phyloP scores from a whole-genome alignment of 208 protist species.

The Trypanosoma platydactyli region DNA sequence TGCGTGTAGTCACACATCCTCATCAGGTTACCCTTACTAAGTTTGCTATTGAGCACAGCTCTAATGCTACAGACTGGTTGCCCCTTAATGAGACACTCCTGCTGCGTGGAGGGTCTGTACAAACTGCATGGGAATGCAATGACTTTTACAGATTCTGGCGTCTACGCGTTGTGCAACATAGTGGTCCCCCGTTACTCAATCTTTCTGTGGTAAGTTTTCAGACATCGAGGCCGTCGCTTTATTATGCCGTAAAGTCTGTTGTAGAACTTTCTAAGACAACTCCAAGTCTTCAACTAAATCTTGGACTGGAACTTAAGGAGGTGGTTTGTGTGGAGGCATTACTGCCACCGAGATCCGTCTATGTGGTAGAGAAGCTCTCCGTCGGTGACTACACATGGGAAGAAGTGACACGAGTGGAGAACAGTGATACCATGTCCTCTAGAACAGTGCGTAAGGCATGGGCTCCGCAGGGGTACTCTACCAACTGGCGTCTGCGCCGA shows the following conservation, averaged over 20 bases:
- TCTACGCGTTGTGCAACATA: constrained; percentile 38
- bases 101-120: constrained; percentile 12
- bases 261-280: background rate
- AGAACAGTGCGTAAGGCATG: constrained; percentile 38
- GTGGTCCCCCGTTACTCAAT: constrained; percentile 13
- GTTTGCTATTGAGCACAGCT: constrained; percentile 57
- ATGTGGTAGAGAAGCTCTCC: constrained; percentile 69
- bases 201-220: constrained; percentile 23
- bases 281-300: constrained; percentile 6
- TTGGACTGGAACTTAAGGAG: constrained; percentile 18
- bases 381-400: constrained; percentile 70
- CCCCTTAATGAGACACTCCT: constrained; percentile 20
- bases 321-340: constrained; percentile 48
- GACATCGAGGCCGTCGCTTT: constrained; percentile 23
- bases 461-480: constrained; percentile 34
- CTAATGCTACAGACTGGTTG: constrained; percentile 35
- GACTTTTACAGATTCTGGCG: constrained; percentile 49
- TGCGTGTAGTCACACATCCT: constrained; percentile 20
- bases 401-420: constrained; percentile 36
- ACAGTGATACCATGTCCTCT: constrained; percentile 9
- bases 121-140: constrained; percentile 30
- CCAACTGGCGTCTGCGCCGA: constrained; percentile 59
- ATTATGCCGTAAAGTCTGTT: constrained; percentile 9
- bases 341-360: constrained; percentile 45
- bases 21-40: constrained; percentile 18